Base-by-base conservation (phyloP, 306 rosid species). In the Hippophae rhamnoides region DNA sequence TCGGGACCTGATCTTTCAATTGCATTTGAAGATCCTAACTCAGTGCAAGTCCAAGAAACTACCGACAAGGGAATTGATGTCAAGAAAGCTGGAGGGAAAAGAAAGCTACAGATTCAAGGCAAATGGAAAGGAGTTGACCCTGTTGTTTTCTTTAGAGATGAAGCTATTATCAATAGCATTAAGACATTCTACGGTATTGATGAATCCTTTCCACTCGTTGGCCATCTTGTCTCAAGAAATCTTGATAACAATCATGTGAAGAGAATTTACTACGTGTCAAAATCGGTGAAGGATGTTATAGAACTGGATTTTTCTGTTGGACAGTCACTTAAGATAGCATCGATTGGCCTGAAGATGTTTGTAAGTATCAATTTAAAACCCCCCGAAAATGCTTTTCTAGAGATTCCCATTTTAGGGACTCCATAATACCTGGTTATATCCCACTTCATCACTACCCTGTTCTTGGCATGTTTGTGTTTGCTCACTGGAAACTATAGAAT, bases 41-140 rank as follows among this genome's bases (percentile, higher is more conserved):
- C 69, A 40, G 76, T 70, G 71, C 84, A 75, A 63, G 69, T 76
- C 49, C 52, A 70, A 56, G 75, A 42, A 58, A 60, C 79, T 44
- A 57, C 5, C 43, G 72, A 71, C 56, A 73, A 44, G 65, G 76
- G 70, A 73, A 60, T 57, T 51, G 76, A 53, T 52, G 64, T 44
- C 18, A 80, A 64, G 62, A 78, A 62, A 69, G 59, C 64, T 60
- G 74, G 78, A 58, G 23, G 23, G 23, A 89, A 84, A 78, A 76
- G 97, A 72, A 93, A 82, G 81, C 65, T 81, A 42, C 97, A 93
- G 59, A 69, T 56, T 59, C 99, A 89, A 64, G 99, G 99, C 43
- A 82, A 76, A 74, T 93, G 99, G 99, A 93, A 72, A 85, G 99
- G 97, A 14, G 97, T 93, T 59, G 97, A 93, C 52, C 99, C 99